A percentile compares a stretch with the other conserved stretches of the same genome.
Conservation (phyloP, 1,284 basidiomycete species). For the Pseudozyma tsukubaensis region DNA sequence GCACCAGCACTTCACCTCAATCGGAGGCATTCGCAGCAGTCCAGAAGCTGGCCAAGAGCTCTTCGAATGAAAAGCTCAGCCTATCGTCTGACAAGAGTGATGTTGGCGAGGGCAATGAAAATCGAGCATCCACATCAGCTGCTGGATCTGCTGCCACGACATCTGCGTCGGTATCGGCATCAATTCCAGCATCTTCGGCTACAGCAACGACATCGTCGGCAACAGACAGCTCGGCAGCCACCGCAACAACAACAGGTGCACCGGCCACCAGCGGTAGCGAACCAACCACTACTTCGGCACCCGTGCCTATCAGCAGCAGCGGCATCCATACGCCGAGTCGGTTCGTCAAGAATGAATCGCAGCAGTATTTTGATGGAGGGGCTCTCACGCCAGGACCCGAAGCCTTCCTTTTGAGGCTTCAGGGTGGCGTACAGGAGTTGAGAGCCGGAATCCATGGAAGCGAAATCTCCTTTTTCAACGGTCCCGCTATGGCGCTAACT, state of each 20-base stretch:
- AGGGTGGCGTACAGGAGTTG: constrained; percentile 58
- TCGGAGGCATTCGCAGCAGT: constrained; percentile 27
- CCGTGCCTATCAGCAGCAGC: constrained; percentile 28
- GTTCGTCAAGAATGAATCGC: constrained; percentile 49
- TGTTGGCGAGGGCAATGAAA: constrained; percentile 7
- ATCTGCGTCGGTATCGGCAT: constrained; percentile 9
- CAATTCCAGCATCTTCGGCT: constrained; percentile 9
- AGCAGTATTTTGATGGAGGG: constrained; percentile 58
- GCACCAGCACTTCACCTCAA: constrained; percentile 38
- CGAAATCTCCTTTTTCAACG: constrained; percentile 53
- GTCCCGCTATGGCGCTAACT: constrained; percentile 29
- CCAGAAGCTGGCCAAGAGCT: constrained; percentile 31
- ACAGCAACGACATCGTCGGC: constrained; percentile 1
- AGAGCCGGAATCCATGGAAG: constrained; percentile 57
- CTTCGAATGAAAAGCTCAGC: constrained; percentile 36
- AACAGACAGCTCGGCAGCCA: constrained; percentile 10
- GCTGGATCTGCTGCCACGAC: constrained; percentile 2
- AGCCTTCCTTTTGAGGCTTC: constrained; percentile 59
- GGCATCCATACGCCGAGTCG: constrained; percentile 50
- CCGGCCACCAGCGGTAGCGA: constrained; percentile 2
- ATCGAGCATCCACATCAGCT: constrained; percentile 8
- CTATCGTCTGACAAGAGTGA: constrained; percentile 19
- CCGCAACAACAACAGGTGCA: constrained; percentile 8
- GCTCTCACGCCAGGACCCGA: constrained; percentile 61
- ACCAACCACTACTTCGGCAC: constrained; percentile 23